Conservation (phyloP, 352 stramenopile genomes). For the Pythium sp. region DNA sequence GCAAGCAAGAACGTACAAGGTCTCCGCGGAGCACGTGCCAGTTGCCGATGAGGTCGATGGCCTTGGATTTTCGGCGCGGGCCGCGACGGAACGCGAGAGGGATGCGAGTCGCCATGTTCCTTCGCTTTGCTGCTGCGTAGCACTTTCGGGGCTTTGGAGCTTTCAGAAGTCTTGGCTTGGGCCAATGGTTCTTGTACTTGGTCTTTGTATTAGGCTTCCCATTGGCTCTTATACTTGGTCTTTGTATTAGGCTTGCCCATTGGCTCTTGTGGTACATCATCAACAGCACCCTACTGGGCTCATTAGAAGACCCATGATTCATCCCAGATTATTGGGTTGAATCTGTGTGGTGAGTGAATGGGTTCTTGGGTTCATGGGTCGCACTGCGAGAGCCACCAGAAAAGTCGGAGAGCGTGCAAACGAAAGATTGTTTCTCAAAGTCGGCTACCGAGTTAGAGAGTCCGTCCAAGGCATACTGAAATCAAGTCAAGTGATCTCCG, state of each 20-base stretch:
- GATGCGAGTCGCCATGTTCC: constrained; percentile 67
- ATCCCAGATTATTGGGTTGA: too few species aligned
- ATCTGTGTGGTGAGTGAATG: background rate
- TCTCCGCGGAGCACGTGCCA: constrained; percentile 82
- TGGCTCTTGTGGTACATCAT: too few species aligned
- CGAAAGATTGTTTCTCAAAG: background rate
- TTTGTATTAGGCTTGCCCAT: too few species aligned
- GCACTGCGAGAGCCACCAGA: constrained; percentile 34
- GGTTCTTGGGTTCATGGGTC: background rate
- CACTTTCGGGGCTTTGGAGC: background rate
- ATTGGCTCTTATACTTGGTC: too few species aligned
- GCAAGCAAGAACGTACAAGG: constrained; percentile 32
- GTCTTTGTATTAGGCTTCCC: too few species aligned
- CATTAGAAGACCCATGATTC: too few species aligned
- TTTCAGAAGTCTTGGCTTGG: background rate
- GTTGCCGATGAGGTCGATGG: constrained; percentile 74
- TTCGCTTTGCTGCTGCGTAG: constrained; percentile 8
- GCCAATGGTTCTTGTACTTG: too few species aligned
- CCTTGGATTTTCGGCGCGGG: constrained; percentile 74
- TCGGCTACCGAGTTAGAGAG: background rate
- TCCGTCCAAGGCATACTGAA: background rate
- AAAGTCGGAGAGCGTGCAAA: constrained; percentile 23
- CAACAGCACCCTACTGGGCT: too few species aligned
- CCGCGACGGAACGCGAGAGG: constrained; percentile 75
- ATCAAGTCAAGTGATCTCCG: background rate